These are phyloP conservation scores for Avena eriantha DNA, from an alignment of 176 grass and related monocot genomes.

Conservation along the genomic window DNA sequence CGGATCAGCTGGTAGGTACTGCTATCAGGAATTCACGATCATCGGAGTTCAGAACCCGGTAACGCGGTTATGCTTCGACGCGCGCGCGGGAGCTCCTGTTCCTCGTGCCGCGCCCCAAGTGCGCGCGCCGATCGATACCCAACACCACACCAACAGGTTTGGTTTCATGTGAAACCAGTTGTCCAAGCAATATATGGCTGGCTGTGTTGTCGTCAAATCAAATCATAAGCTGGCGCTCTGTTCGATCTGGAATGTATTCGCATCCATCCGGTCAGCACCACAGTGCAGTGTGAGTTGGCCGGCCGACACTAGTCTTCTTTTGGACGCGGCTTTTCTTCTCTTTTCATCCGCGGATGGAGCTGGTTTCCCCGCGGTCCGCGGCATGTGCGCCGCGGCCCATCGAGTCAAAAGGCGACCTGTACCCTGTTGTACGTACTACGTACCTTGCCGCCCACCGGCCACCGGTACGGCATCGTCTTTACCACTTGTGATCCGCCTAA, in stretches of 20 bases:
- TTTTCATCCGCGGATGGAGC: constrained; percentile 44
- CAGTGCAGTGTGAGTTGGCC: not conserved
- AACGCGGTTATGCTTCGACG: not conserved
- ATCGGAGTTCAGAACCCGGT: not conserved
- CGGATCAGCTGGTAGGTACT: not conserved
- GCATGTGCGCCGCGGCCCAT: constrained; percentile 49
- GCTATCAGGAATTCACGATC: not conserved
- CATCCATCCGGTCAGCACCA: not conserved
- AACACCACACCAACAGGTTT: not conserved
- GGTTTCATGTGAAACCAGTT: not conserved
- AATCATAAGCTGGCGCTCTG: not conserved
- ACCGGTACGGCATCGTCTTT: constrained; percentile 44
- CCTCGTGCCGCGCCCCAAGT: not conserved
- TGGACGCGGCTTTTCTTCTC: constrained; percentile 18
- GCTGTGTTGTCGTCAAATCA: not conserved
- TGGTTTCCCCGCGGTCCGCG: constrained; percentile 53
- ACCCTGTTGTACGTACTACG: not conserved
- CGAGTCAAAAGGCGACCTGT: constrained; percentile 44
- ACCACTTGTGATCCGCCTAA: not conserved
- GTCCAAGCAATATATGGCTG: too few species aligned
- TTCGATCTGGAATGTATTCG: not conserved
- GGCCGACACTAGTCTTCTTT: constrained; percentile 39
- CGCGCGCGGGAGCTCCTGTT: not conserved
- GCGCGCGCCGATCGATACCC: not conserved
- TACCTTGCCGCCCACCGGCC: constrained; percentile 22